Evolutionary conservation across 805 yeast genomes (phyloP).

Genomic region (Starmerella etchellsii): DNA sequence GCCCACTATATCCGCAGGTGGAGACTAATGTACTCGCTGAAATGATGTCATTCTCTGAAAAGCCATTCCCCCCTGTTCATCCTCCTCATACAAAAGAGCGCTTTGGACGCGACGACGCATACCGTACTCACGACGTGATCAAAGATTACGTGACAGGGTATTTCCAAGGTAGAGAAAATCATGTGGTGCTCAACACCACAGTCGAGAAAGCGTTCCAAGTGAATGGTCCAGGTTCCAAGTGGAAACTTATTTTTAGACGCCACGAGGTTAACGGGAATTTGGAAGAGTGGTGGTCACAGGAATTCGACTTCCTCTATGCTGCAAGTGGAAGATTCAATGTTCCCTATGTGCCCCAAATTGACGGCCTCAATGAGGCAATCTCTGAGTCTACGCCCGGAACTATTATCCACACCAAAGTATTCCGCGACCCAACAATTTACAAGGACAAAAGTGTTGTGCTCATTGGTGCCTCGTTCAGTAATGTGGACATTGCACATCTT

Average conservation of each 20-base stretch:
- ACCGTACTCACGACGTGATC: constrained; percentile 10
- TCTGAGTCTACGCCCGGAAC: constrained; percentile 22
- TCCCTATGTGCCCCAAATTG: constrained; percentile 23
- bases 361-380: constrained; percentile 19
- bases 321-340: constrained; percentile 24
- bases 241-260: constrained; percentile 7
- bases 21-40: constrained; percentile 15
- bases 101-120: constrained; percentile 14
- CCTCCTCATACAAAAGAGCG: constrained; percentile 9
- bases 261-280: constrained; percentile 2
- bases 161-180: constrained; percentile 6
- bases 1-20: constrained; percentile 13
- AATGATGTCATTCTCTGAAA: constrained; percentile 13
- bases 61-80: constrained; percentile 6
- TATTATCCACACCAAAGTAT: constrained; percentile 26
- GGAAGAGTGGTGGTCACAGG: constrained; percentile 6
- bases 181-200: constrained; percentile 5
- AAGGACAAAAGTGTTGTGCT: constrained; percentile 24
- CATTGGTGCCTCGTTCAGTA: constrained; percentile 24
- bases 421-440: constrained; percentile 23
- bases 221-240: constrained; percentile 5
- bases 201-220: constrained; percentile 12
- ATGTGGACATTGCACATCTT: constrained; percentile 18
- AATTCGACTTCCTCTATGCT: constrained; percentile 20
- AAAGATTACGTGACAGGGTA: constrained; percentile 10